Base-by-base conservation (phyloP, 768 basidiomycete species). In the Trametes punicea region DNA sequence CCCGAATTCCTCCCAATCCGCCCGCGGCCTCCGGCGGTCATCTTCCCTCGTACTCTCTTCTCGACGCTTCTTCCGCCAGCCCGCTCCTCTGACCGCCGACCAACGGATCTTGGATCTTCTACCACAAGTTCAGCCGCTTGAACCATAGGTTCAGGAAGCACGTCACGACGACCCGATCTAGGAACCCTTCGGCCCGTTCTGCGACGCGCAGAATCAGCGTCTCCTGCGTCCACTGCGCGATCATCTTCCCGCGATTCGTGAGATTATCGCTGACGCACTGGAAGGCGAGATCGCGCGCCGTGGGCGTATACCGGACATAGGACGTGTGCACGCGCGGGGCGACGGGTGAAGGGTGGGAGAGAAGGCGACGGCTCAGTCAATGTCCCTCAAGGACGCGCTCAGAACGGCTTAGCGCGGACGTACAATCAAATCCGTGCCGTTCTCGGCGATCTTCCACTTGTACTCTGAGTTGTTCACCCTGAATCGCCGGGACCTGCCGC, bases 121-220 rank as follows among this genome's bases (percentile, higher is more conserved):
- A 81, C 78, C 80, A 81, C 46, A 70, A 63, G 9, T 74, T 75
- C 29, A 74, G 62, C 23, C 66, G 69, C 63, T 70, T 75, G 63
- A 77, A 73, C 80, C 81, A 83, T 23, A 77, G 58, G 64, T 82
- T 77, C 60, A 82, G 67, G 62, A 81, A 70, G 52, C 77, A 80
- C 16, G 81, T 82, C 36, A 82, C 75, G 13, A 83, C 75, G 20
- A 83, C 56, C 36, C 78, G 75, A 65, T 82, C 81, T 33, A 81
- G 65, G 41, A 78, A 69, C 13, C 55, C 60, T 39, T 73, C 74
- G 21, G 63, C 77, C 11, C 73, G 72, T 27, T 70, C 65, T 30
- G 73, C 63, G 13, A 82, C 77, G n/a, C 64, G 69, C 56, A 83
- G 69, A 46, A 59, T 71, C 46, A 62, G 68, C 27, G 71, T 65